Base-by-base conservation (phyloP, 139 green algal species). In the Nannochloris sp. region DNA sequence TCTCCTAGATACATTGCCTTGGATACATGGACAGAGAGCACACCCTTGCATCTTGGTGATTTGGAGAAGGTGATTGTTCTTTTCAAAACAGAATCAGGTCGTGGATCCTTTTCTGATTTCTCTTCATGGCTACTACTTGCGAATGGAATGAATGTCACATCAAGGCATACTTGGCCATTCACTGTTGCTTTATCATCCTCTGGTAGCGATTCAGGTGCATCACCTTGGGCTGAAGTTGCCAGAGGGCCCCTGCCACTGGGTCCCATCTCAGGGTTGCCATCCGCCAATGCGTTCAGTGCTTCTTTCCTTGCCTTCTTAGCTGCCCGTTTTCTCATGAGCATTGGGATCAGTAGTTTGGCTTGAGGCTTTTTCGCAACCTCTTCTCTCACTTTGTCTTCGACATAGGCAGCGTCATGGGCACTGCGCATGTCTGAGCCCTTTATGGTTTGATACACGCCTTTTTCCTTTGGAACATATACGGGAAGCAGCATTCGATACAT, bases 61-160 rank as follows among this genome's bases (percentile, higher is more conserved):
- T 37, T 16, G n/a, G 25, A 59, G 0, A 16, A 33, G 20, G 25
- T 33, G 25, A 33, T 36, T 40, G 25, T 36, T 33, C 50, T 59
- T 33, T 31, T 59, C 20, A 36, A 33, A 20, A 59, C 13, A 14
- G 12, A n/a, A 30, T 37, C 20, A 8, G 50, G 25, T 37, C 12
- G 12, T n/a, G 20, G n/a, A 31, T 37, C 50, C 14, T 30, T 59
- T 37, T 59, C 29, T 23, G 60, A 57, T 40, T 40, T 40, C 33
- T 40, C 33, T 13, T 40, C 33, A 53, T 66, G 12, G 28, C 33
- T 59, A 5, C 3, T 59, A 14, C 14, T 66, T 66, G 11, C 33
- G 36, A 73, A 69, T 12, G 67, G 67, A n/a, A 67, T 33, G 43
- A 63, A 73, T 31, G 60, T 73, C 29, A 49, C 23, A 31, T 73